These are phyloP conservation scores for Zychaea mexicana DNA, from an alignment of 371 early-diverging fungal species.

Conservation along the genomic window DNA sequence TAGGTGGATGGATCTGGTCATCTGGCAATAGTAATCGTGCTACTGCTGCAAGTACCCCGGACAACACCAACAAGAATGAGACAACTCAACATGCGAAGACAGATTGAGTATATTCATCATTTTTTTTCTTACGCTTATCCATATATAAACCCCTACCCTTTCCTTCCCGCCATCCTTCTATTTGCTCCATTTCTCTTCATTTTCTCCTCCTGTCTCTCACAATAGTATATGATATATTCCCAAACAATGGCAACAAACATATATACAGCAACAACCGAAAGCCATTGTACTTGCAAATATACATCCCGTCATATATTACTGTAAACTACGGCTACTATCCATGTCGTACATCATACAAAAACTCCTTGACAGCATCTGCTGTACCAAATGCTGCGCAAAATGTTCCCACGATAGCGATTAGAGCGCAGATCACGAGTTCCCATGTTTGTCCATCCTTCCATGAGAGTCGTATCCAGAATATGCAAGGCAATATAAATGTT, in stretches of 20 bases:
- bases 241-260: too few species aligned
- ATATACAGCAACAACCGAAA: too few species aligned
- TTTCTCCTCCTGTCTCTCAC: too few species aligned
- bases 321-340: too few species aligned
- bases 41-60: not conserved
- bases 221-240: too few species aligned
- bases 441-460: conserved; percentile 41
- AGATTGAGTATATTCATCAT: too few species aligned
- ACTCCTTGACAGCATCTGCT: conserved; percentile 64
- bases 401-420: conserved; percentile 63
- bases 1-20: not conserved
- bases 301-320: too few species aligned
- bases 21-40: not conserved
- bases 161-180: too few species aligned
- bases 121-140: not conserved
- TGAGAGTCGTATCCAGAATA: conserved; percentile 78
- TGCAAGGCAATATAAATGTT: conserved; percentile 80
- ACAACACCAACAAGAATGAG: not conserved
- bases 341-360: conserved; percentile 34
- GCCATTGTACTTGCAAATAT: too few species aligned
- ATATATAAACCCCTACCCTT: too few species aligned
- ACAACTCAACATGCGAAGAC: not conserved
- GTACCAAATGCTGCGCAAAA: conserved; percentile 74
- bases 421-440: conserved; percentile 55
- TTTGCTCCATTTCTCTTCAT: too few species aligned